Base-by-base conservation (phyloP, 1,284 basidiomycete genomes). In the Agroathelia rolfsii region DNA sequence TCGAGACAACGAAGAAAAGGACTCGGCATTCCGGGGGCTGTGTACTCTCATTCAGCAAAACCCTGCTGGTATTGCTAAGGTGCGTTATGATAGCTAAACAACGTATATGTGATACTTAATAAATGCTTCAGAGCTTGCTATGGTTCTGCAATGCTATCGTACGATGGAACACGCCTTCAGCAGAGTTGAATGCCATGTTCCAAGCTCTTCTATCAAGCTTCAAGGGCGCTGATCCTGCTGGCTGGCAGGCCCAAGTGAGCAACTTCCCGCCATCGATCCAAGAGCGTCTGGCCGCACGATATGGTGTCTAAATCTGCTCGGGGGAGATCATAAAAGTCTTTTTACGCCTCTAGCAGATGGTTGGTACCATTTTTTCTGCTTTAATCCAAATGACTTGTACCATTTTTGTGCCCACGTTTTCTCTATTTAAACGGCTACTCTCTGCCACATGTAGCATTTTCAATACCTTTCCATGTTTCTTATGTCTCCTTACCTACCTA, bases 1-100 rank as follows among this genome's bases (percentile, higher is more conserved):
- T 56, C 85, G 95, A 47, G 95, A 99, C 54, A 99, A 98, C 51
- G 94, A 98, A 47, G 95, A 99, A 64, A 99, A 98, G 62, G 95
- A 97, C 52, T 95, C 90, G n/a, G 95, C 95, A 4, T 99, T 98
- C 74, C 71, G 92, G 38, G 95, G 95, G 2, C 74, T 99, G 48
- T 99, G 95, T 61, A 89, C 89, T 35, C 81, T 97, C 40, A 90
- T 98, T 43, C 86, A 93, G 57, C 76, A 77, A 31, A 97, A 97
- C 53, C 94, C 94, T 8, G 76, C 75, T 32, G 92, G 90, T 2
- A 86, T 95, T 41, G 74, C 86, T 30, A 85, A 85, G 69, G 87
- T 83, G 39, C 45, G 72, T 58, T 14, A 11, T 35, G 33, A 33
- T 36, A 20, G 15, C 24, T 38, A 34, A 23, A 24, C 37, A 16